phyloP scores from a whole-genome alignment of 2,329 filamentous ascomycete species.

The Aphanoascus verrucosus region DNA sequence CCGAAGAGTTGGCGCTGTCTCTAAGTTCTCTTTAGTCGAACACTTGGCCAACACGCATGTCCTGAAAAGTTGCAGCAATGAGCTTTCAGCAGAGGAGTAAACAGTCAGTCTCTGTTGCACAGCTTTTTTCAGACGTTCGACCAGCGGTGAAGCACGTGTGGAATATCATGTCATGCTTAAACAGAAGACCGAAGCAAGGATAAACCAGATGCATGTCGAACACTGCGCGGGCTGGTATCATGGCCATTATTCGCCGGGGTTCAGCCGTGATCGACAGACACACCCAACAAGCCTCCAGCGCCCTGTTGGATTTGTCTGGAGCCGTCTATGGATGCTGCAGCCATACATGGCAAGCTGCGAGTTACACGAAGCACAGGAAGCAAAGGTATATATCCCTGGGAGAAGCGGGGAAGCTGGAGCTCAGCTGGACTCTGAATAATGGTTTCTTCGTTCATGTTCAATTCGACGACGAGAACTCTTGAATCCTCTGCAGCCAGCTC shows the following conservation, averaged over 20 bases:
- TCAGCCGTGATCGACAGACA: background rate
- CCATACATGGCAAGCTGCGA: background rate
- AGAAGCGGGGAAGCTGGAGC: slow-evolving; percentile 3
- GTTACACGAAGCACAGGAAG: background rate
- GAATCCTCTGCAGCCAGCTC: no score
- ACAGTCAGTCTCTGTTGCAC: background rate
- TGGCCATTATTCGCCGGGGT: background rate
- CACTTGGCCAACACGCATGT: background rate
- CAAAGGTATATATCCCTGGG: background rate
- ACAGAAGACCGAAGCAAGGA: background rate
- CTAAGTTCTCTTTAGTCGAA: background rate
- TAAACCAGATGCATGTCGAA: background rate
- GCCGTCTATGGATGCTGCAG: background rate
- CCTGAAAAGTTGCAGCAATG: background rate
- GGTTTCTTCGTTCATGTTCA: no score
- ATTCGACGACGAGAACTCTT: no score
- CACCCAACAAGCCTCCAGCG: no score
- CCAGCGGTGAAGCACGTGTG: background rate
- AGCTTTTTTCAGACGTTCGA: background rate
- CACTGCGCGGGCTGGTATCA: background rate
- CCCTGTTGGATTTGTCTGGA: no score
- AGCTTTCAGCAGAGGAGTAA: background rate
- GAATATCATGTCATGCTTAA: background rate
- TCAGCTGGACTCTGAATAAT: background rate
- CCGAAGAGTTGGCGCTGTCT: background rate